These are phyloP conservation scores for Ganoderma meredithae DNA, from an alignment of 1,284 basidiomycete species.

Conservation along the genomic window DNA sequence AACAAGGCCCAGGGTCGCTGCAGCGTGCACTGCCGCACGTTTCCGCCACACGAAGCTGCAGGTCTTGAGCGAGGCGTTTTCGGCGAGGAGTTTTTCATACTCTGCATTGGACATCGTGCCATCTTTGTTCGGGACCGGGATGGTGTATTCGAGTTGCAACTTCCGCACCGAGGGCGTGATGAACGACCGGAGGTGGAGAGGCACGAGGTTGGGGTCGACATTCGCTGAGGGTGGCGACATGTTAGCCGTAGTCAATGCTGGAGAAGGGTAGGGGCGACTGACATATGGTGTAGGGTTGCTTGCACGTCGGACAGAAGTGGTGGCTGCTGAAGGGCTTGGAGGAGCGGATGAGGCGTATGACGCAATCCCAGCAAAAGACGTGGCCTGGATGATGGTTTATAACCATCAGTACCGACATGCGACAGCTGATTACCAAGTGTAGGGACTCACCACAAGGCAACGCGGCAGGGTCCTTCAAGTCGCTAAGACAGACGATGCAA, in stretches of 20 bases:
- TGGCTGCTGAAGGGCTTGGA: conserved; percentile 52
- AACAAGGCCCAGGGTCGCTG: conserved; percentile 60
- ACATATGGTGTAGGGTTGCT: conserved; percentile 56
- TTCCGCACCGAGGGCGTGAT: conserved; percentile 59
- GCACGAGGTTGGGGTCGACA: conserved; percentile 53
- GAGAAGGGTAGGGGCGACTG: conserved; percentile 20
- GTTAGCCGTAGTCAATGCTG: background rate
- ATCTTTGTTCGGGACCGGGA: conserved; percentile 24
- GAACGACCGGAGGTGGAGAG: conserved; percentile 56
- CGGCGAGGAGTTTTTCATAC: conserved; percentile 55
- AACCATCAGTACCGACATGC: background rate
- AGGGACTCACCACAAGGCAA: conserved; percentile 61
- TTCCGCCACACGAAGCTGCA: conserved; percentile 62
- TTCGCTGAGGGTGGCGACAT: conserved; percentile 46
- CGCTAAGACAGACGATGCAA: conserved; percentile 63
- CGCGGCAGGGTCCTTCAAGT: conserved; percentile 58
- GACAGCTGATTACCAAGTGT: conserved; percentile 6
- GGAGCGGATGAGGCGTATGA: conserved; percentile 54
- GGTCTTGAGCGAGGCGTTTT: conserved; percentile 55
- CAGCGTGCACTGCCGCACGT: conserved; percentile 62
- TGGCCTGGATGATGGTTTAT: conserved; percentile 51
- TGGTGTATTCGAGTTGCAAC: conserved; percentile 51
- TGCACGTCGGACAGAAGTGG: conserved; percentile 63
- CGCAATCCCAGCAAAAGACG: conserved; percentile 63
- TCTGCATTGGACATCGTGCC: conserved; percentile 40